Evolutionary conservation across 2,329 filamentous ascomycete genomes (phyloP).

Genomic region (Aspergillus fumigatiaffinis): DNA sequence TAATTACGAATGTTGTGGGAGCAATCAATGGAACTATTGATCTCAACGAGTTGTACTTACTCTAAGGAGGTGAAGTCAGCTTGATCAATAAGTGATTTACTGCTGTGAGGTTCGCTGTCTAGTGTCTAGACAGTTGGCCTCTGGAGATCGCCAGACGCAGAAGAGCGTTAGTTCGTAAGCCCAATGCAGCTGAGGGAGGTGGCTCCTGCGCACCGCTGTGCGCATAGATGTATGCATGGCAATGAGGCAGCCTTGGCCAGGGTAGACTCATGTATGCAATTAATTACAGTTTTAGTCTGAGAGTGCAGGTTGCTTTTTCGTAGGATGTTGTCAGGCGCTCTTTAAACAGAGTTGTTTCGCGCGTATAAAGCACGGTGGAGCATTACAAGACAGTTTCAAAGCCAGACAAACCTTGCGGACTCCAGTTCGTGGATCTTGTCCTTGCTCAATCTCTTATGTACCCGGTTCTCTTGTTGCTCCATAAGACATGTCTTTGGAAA

Average conservation of each 20-base stretch:
- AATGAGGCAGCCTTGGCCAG: constrained; percentile 11
- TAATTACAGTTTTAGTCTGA: constrained; percentile 8
- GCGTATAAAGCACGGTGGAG: constrained; percentile 9
- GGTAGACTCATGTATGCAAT: background rate
- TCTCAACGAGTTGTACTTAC: background rate
- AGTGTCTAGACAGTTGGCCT: constrained; percentile 4
- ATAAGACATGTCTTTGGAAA: constrained; percentile 11
- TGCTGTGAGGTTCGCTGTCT: background rate
- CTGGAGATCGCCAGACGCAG: constrained; percentile 10
- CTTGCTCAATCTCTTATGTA: constrained; percentile 4
- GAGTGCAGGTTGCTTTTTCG: constrained; percentile 1
- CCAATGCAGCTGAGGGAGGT: constrained; percentile 16
- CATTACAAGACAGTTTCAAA: constrained; percentile 4
- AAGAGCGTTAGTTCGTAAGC: constrained; percentile 16
- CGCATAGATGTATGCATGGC: constrained; percentile 16
- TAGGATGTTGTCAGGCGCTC: background rate
- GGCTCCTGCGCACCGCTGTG: constrained; percentile 9
- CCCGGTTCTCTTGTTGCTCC: background rate
- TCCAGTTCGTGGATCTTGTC: constrained; percentile 12
- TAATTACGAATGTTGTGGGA: background rate
- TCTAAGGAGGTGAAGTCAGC: background rate
- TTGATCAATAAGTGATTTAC: background rate
- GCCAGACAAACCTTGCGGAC: constrained; percentile 7
- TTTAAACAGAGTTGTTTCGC: background rate
- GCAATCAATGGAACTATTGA: background rate